A percentile compares a stretch with the other conserved stretches of the same genome.
These are phyloP conservation scores for Globisporangium solare DNA, from an alignment of 352 stramenopile species.

Conservation along the genomic window DNA sequence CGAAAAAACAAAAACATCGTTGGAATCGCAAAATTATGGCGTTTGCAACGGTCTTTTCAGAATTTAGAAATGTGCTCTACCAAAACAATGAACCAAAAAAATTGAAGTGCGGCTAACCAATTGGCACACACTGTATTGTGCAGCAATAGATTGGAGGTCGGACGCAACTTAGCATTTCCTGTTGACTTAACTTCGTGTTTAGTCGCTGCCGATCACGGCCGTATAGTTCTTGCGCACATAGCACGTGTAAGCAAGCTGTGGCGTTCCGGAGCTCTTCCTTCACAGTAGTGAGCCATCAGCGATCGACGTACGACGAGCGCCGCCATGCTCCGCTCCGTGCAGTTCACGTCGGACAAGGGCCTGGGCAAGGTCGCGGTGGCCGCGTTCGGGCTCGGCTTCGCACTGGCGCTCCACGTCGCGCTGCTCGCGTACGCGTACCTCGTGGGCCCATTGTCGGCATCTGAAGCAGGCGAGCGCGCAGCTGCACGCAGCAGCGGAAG, in stretches of 20 bases:
- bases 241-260: too few relatives aligned
- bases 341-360: slow-evolving; percentile 74
- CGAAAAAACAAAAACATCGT: too few relatives aligned
- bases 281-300: not conserved
- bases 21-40: too few relatives aligned
- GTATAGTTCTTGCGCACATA: not conserved
- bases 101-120: too few relatives aligned
- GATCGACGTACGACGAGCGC: not conserved
- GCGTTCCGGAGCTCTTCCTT: not conserved
- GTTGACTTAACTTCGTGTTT: too few relatives aligned
- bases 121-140: too few relatives aligned
- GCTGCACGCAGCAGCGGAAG: not conserved
- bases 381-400: slow-evolving; percentile 67
- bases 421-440: slow-evolving; percentile 34
- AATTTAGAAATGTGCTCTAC: too few relatives aligned
- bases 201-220: not conserved
- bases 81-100: too few relatives aligned
- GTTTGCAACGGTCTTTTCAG: too few relatives aligned
- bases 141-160: too few relatives aligned
- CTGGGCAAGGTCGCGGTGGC: slow-evolving; percentile 75
- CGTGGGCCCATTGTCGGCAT: slow-evolving; percentile 15
- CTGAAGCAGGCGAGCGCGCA: not conserved
- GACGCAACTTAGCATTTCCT: too few relatives aligned
- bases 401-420: slow-evolving; percentile 62
- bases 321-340: slow-evolving; percentile 62